Evolutionary conservation across 2,329 filamentous ascomycete genomes (phyloP).

Genomic region (Coniochaeta sp.): DNA sequence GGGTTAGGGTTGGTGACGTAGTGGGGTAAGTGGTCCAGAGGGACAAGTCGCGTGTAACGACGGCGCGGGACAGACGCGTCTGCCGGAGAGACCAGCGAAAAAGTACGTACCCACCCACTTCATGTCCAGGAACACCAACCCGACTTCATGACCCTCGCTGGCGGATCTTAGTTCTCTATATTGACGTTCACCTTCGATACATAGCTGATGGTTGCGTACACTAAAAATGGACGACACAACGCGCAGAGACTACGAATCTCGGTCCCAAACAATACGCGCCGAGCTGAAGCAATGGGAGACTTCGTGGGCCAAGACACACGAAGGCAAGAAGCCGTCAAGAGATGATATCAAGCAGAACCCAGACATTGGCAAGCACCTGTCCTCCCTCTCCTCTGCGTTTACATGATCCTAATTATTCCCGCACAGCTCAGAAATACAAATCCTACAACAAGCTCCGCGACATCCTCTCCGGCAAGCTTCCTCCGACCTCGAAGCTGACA

Average conservation of each 20-base stretch:
- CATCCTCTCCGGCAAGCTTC: constrained; percentile 46
- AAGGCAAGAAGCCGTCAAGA: constrained; percentile 61
- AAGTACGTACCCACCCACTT: neutral
- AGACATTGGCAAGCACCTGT: constrained; percentile 52
- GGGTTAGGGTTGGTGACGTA: constrained; percentile 3
- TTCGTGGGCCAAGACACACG: constrained; percentile 54
- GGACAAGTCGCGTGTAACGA: neutral
- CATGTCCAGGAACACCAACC: neutral
- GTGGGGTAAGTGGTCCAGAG: neutral
- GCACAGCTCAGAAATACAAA: constrained; percentile 64
- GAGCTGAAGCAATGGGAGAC: constrained; percentile 71
- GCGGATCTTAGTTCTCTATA: neutral
- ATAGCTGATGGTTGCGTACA: neutral
- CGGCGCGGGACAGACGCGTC: constrained; percentile 1
- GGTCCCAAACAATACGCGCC: constrained; percentile 50
- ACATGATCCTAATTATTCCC: neutral
- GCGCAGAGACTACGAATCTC: constrained; percentile 37
- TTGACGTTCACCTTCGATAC: neutral
- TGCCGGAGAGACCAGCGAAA: neutral
- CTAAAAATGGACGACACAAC: constrained; percentile 38
- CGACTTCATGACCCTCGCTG: neutral
- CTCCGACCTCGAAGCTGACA: constrained; percentile 21
- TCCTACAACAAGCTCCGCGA: constrained; percentile 63
- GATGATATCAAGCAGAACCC: constrained; percentile 71
- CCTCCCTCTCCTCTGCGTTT: neutral